Evolutionary conservation across 192 early-diverging fungal species (phyloP), one percentile per base, ranked within the genome.

Genomic region (Mortierella alpina): DNA sequence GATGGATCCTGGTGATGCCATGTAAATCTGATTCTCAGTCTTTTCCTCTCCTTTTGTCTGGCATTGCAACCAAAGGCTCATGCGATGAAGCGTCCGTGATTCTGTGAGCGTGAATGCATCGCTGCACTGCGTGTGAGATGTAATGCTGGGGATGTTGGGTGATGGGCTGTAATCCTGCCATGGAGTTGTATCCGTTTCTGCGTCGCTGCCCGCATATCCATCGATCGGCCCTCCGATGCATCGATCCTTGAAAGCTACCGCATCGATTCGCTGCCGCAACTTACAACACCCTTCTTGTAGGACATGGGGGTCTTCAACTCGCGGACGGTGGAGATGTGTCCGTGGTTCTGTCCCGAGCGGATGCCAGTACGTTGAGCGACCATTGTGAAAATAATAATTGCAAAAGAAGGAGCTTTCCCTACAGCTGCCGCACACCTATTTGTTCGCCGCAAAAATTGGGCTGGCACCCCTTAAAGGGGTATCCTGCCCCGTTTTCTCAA

Each of bases 301-400:
- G 87, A 86, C 63, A 92, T 92, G 84, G 93, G 94, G 53, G 70
- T 83, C 82, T 88, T 86, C 75, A 91, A 80, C 67, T 83, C 89
- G 66, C 92, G 91, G 66, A 84, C 84, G 68, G 97, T 91, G 79
- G 92, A 93, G 87, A 94, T 85, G 92, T 94, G 96, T 65, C 98
- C 98, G 84, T 92, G 91, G 93, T 97, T 98, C 86, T 91, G 84
- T 81, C 98, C 98, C 73, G 87, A 88, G 82, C 89, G 89, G 83
- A 99, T 91, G 78, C 97, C 97, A 74, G 92, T 89, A 86, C 93
- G 94, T 68, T 85, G 83, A 76, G 88, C 88, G 75, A 79, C 90
- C 90, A 91, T 91, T 88, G 63, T 73, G 51, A 66, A 56, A n/a
- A 63, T 65, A 54, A 65, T 70, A 60, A 15, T 39, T 59, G 71